These are phyloP conservation scores for Trametes versicolor DNA, from an alignment of 1,284 basidiomycete genomes.

Conservation along the genomic window DNA sequence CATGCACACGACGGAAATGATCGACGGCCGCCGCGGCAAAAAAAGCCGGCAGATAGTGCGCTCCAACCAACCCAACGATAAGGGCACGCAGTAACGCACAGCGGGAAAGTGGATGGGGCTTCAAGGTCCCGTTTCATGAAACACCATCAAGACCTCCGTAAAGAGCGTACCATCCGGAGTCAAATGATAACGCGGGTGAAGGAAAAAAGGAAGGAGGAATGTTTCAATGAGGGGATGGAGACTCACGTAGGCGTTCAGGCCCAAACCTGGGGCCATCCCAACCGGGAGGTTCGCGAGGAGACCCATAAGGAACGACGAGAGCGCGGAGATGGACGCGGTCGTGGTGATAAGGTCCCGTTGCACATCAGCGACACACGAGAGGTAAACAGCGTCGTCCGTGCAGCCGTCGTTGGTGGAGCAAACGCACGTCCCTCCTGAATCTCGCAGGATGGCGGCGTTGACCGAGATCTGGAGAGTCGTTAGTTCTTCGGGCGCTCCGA, in stretches of 20 bases:
- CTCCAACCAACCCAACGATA: no score
- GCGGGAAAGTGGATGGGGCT: no score
- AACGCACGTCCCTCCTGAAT: constrained; percentile 85
- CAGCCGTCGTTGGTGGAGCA: constrained; percentile 68
- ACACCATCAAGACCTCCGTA: no score
- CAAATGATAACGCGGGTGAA: no score
- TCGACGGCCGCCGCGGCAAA: no score
- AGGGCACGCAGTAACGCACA: no score
- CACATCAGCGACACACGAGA: constrained; percentile 72
- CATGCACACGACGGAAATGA: no score
- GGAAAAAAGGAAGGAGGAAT: neutral
- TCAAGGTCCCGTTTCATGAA: no score
- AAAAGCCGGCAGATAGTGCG: no score
- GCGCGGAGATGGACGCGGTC: constrained; percentile 81
- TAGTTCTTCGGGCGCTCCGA: neutral
- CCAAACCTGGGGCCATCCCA: constrained; percentile 82
- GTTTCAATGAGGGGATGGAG: neutral
- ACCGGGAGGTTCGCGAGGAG: constrained; percentile 87
- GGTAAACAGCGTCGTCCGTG: constrained; percentile 66
- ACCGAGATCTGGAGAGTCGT: constrained; percentile 73
- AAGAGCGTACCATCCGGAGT: no score
- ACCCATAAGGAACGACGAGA: constrained; percentile 86
- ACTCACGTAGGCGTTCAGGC: constrained; percentile 82
- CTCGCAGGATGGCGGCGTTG: constrained; percentile 81
- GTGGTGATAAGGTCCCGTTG: constrained; percentile 79